phyloP scores from a whole-genome alignment of 148 eudicot genomes.

The Talinum fruticosum region DNA sequence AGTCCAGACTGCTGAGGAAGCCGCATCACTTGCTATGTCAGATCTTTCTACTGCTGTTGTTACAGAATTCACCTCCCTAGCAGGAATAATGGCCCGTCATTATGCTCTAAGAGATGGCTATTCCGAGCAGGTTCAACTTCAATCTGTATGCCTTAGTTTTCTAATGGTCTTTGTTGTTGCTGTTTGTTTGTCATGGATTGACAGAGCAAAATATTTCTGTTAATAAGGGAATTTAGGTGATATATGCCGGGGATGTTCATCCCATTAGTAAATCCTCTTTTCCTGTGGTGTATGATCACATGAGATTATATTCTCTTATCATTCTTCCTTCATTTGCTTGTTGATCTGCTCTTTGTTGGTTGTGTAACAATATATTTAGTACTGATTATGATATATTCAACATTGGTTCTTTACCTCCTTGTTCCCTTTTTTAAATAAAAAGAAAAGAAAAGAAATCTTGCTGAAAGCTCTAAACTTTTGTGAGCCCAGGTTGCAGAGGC shows the following conservation, averaged over 20 bases:
- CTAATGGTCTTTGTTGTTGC: not conserved
- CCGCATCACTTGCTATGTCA: slow-evolving; percentile 92
- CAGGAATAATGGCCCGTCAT: slow-evolving; percentile 95
- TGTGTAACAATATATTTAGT: not conserved
- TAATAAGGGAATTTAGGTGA: not conserved
- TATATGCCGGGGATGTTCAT: not conserved
- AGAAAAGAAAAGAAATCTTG: not conserved
- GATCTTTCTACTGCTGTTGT: slow-evolving; percentile 99
- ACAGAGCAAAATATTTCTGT: not conserved
- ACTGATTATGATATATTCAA: not conserved
- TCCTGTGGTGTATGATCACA: not conserved
- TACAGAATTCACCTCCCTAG: slow-evolving; percentile 82
- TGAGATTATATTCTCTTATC: not conserved
- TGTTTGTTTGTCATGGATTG: not conserved
- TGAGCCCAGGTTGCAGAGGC: slow-evolving; percentile 78
- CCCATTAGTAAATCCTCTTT: not conserved
- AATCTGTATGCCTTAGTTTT: not conserved
- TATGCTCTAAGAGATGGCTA: slow-evolving; percentile 97
- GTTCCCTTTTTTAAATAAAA: no score
- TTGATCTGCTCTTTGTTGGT: not conserved
- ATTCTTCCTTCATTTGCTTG: not conserved
- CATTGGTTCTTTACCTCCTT: no score
- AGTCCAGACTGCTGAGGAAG: slow-evolving; percentile 50
- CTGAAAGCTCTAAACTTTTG: not conserved
- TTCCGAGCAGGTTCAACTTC: slow-evolving; percentile 63